Base-by-base conservation (phyloP, 202 grass and related monocot species). In the Alloteropsis angusta region DNA sequence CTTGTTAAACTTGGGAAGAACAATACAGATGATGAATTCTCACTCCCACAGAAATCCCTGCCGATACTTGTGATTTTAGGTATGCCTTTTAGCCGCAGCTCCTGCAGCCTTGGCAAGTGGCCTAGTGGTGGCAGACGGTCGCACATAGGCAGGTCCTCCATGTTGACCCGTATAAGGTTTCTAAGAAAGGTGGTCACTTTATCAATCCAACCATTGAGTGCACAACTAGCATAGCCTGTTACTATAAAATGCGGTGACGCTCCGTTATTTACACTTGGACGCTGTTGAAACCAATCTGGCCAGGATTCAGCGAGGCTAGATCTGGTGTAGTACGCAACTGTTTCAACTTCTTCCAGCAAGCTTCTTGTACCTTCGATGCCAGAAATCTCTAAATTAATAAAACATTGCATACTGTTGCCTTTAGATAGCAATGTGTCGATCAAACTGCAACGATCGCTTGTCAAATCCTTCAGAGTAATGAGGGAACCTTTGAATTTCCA, bases 401-500 rank as follows among this genome's bases (percentile, higher is more conserved):
- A 26, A 60, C 36, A 59, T 17, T 75, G 54, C 53, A 75, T 59
- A 37, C 22, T 75, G 13, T 26, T 75, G 12, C 72, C 72, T 44
- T 28, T 60, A 5, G 53, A 53, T 30, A 44, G 53, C 72, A 75
- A 75, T 28, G 22, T 75, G 22, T 75, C 72, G 5, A 59, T 44
- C 72, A 25, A 59, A 59, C 22, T 30, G 22, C 72, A 75, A 9
- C 52, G 17, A 43, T 42, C 71, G 28, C 53, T 18, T 6, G 36
- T 28, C 28, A 43, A 41, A 74, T 43, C 36, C 3, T 28, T 43
- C 5, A 74, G 52, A 58, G 14, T 26, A 14, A 74, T 28, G 7
- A 74, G 71, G 16, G 71, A 74, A 74, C 13, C 36, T 18, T 58
- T 25, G 14, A 74, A 74, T 25, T 74, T 58, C 71, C 71, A 74